Base-by-base conservation (phyloP, 495 filamentous ascomycete species). In the Lasiosphaeria miniovina region DNA sequence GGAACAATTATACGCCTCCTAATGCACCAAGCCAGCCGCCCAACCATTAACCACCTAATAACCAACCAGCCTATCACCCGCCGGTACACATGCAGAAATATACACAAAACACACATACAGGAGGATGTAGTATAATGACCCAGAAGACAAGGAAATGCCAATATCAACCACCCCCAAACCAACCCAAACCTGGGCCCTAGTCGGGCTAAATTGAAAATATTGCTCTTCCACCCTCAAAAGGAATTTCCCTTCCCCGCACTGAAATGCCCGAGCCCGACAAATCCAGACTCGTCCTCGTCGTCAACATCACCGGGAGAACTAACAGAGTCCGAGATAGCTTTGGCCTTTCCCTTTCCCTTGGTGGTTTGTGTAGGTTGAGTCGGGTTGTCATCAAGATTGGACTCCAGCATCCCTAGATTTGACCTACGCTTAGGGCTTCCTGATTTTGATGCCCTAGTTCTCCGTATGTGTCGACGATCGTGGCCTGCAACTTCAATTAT, bases 241-340 rank as follows among this genome's bases (percentile, higher is more conserved):
- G 73, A 75, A 50, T 70, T 65, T 52, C 68, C 71, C 45, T 62
- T 65, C 52, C 57, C 65, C 53, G 17, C 24, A 33, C 65, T 54
- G 6, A 58, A 31, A 15, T 58, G 11, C 31, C 55, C 51, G 46
- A 45, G 45, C 33, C 57, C 49, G 17, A 35, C 52, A 55, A 36
- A 17, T 55, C 32, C 57, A 54, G 1, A n/a, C 4, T 51, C 50
- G 32, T 50, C 12, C 32, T 64, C 61, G 24, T 60, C 63, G n/a
- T 68, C 65, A 8, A 58, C 69, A 54, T 61, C 63, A 11, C 55
- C 52, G 54, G 43, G 33, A 43, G 32, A 41, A 7, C 10, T 33
- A n/a, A 5, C 57, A 12, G 6, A 24, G 14, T 45, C 14, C 33
- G 7, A 9, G 3, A 66, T 51, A 4, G 60, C 69, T 63, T 67